Evolutionary conservation across 306 rosid genomes (phyloP), one percentile per base, ranked within the genome.

Genomic region (Delonix regia): DNA sequence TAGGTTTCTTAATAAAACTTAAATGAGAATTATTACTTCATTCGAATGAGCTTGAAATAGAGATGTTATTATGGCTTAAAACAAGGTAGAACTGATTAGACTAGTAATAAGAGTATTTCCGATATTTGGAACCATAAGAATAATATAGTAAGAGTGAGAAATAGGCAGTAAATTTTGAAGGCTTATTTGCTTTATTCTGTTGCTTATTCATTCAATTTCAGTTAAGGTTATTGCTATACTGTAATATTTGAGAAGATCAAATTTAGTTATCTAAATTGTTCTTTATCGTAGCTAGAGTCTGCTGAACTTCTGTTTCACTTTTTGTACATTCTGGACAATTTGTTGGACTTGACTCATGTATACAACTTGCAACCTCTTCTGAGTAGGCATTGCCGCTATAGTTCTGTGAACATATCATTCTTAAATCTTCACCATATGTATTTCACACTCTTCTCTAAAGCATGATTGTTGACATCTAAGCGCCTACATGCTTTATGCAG

Each of bases 61-160:
- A 34, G 49, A 7, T 61, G 16, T 69, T 33, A 47, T 9, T 45
- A 44, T 18, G 53, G 67, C 39, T 78, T n/a, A n/a, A 34, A 24
- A 57, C 4, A 44, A 56, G 60, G 38, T 56, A 22, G 65, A 55
- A 39, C 48, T 60, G 53, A 24, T 51, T 83, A 22, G 51, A 27
- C 30, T 73, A 15, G 25, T 7, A 36, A 65, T 71, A n/a, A 66
- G 64, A 30, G 73, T n/a, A 55, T 55, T 55, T 61, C 44, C 22
- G 63, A 49, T 65, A 22, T 36, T 65, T 22, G 48, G 45, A 74
- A 48, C 42, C 25, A 0, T 2, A 61, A 45, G 45, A 34, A 45
- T 24, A 14, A n/a, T 15, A 1, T 9, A 0, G 0, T 15, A 25
- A 25, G 3, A 64, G 69, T 33, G 69, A 27, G 21, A 28, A 60